phyloP scores from a whole-genome alignment of 78 protist genomes.

The Chrysochromulina parva region DNA sequence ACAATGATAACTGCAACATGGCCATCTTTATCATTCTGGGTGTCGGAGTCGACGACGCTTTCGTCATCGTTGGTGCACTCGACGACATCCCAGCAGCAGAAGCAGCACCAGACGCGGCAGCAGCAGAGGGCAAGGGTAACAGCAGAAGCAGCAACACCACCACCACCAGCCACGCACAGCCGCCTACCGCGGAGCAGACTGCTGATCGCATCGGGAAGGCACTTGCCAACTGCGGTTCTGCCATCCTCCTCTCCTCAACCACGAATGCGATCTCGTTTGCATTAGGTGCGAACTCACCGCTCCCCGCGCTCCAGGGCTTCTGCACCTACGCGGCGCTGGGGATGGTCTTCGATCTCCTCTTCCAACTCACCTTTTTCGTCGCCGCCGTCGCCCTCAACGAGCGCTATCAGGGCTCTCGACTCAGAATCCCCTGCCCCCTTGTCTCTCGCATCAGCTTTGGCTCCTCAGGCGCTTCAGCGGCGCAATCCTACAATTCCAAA shows the following conservation, averaged over 20 bases:
- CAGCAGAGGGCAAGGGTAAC: not conserved
- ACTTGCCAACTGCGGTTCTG: not conserved
- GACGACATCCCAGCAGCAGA: not conserved
- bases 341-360: not conserved
- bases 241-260: not conserved
- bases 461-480: no score
- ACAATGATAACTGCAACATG: not conserved
- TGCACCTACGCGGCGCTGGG: not conserved
- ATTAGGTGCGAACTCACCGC: not conserved
- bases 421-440: no score
- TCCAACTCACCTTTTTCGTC: not conserved
- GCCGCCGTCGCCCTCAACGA: not conserved
- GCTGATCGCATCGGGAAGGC: not conserved
- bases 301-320: not conserved
- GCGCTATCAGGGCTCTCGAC: not conserved
- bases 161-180: no score
- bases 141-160: not conserved
- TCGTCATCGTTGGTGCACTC: not conserved
- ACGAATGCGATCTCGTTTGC: not conserved
- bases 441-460: no score
- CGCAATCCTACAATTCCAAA: no score
- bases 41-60: not conserved
- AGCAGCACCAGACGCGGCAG: not conserved
- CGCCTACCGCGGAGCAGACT: not conserved
- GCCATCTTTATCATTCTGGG: not conserved